These are phyloP conservation scores for Phalaenopsis equestris DNA, from an alignment of 106 monocot species.

Conservation along the genomic window DNA sequence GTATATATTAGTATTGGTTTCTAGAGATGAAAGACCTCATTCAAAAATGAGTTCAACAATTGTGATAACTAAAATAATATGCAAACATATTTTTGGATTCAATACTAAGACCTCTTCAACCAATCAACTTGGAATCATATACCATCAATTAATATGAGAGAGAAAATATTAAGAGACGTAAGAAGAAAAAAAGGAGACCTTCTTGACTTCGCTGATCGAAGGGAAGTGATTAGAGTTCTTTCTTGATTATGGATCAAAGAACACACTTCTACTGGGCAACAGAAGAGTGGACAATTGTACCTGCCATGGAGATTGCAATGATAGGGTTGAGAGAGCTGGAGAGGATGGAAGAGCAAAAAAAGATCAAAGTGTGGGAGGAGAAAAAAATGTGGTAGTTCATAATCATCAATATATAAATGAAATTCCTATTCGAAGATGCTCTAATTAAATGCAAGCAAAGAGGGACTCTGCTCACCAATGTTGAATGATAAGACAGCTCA, in stretches of 20 bases:
- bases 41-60: background rate
- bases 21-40: too few species aligned
- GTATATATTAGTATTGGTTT: too few species aligned
- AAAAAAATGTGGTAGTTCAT: background rate
- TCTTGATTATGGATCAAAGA: conserved; percentile 1
- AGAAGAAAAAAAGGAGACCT: background rate
- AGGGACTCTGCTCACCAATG: too few species aligned
- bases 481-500: too few species aligned
- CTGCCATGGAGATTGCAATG: background rate
- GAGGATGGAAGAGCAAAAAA: background rate
- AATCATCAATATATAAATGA: background rate
- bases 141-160: background rate
- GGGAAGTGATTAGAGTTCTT: background rate
- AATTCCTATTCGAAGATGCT: too few species aligned
- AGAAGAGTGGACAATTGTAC: background rate
- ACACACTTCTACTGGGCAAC: conserved; percentile 7
- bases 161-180: background rate
- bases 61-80: background rate
- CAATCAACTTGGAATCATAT: background rate
- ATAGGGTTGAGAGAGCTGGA: background rate
- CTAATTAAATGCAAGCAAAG: too few species aligned
- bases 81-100: background rate
- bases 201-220: background rate
- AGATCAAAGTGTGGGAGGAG: background rate
- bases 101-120: background rate